Conservation (phyloP, 441 rosid genomes). For the Geranium incanum region DNA sequence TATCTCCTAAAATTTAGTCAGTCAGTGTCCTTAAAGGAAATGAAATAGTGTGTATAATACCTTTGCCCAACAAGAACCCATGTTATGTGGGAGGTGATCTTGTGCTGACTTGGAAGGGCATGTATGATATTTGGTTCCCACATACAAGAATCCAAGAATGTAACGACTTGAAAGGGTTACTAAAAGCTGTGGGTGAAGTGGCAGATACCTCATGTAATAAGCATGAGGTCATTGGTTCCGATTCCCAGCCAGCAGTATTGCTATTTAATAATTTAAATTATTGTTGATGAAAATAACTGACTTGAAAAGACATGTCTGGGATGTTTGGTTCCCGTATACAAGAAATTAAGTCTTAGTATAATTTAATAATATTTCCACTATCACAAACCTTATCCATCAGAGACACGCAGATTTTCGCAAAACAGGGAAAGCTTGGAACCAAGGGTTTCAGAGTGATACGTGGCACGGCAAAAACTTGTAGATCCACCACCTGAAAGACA, state of each 20-base stretch:
- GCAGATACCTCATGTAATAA: too few relatives aligned
- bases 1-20: background rate
- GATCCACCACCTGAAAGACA: slow-evolving; percentile 57
- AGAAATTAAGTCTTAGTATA: background rate
- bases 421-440: slow-evolving; percentile 94
- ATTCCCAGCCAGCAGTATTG: too few relatives aligned
- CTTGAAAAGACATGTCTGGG: too few relatives aligned
- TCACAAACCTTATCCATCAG: slow-evolving; percentile 84
- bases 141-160: too few relatives aligned
- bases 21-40: background rate
- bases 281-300: too few relatives aligned
- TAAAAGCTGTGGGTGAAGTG: too few relatives aligned
- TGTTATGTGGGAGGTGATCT: slow-evolving; percentile 1
- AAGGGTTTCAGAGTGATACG: slow-evolving; percentile 92
- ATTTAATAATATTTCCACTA: background rate
- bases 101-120: too few relatives aligned
- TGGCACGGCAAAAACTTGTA: slow-evolving; percentile 84
- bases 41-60: background rate
- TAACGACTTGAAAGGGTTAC: too few relatives aligned
- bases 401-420: slow-evolving; percentile 76
- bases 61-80: background rate
- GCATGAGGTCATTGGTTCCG: too few relatives aligned
- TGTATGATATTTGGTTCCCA: too few relatives aligned
- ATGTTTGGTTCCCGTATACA: background rate
- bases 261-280: too few relatives aligned